A percentile compares a stretch with the other conserved stretches of the same genome.
phyloP scores from a whole-genome alignment of 2,329 filamentous ascomycete genomes.

The Coccinonectria pachysandricola region DNA sequence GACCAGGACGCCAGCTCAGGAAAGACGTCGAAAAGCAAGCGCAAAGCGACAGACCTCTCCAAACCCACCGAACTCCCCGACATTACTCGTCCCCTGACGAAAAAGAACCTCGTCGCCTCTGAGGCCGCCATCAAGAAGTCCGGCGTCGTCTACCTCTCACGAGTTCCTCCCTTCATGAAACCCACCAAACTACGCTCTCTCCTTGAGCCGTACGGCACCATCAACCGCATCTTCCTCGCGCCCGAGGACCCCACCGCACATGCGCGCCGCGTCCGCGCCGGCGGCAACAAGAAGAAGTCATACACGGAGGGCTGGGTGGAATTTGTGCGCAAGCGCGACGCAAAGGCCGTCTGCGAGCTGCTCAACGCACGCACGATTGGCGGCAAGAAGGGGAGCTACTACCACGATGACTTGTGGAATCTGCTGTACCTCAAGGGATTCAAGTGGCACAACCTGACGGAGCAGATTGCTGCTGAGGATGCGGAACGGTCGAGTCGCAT shows the following conservation, averaged over 20 bases:
- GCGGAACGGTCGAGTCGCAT: slow-evolving; percentile 67
- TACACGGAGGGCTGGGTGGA: slow-evolving; percentile 84
- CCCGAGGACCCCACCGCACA: slow-evolving; percentile 63
- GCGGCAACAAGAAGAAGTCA: slow-evolving; percentile 75
- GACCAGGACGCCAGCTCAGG: not conserved
- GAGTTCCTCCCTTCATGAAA: slow-evolving; percentile 84
- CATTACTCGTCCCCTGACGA: slow-evolving; percentile 44
- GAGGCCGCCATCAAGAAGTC: slow-evolving; percentile 59
- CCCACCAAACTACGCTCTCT: slow-evolving; percentile 66
- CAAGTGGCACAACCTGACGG: slow-evolving; percentile 68
- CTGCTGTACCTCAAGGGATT: slow-evolving; percentile 72
- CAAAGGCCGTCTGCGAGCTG: slow-evolving; percentile 64
- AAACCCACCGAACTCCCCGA: slow-evolving; percentile 31
- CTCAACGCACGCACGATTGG: slow-evolving; percentile 71
- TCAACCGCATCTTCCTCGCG: slow-evolving; percentile 70
- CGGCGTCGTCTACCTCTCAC: slow-evolving; percentile 73
- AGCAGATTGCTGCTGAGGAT: slow-evolving; percentile 73
- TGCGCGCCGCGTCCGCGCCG: slow-evolving; percentile 54
- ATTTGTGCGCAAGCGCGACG: slow-evolving; percentile 64
- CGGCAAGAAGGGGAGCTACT: slow-evolving; percentile 74
- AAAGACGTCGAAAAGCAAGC: slow-evolving; percentile 14
- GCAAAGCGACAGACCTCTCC: slow-evolving; percentile 18
- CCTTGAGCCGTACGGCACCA: slow-evolving; percentile 61
- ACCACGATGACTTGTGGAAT: slow-evolving; percentile 82
- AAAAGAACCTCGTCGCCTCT: slow-evolving; percentile 58